Evolutionary conservation across 768 basidiomycete species (phyloP), one percentile per base, ranked within the genome.

Genomic region (Trametes punicea): DNA sequence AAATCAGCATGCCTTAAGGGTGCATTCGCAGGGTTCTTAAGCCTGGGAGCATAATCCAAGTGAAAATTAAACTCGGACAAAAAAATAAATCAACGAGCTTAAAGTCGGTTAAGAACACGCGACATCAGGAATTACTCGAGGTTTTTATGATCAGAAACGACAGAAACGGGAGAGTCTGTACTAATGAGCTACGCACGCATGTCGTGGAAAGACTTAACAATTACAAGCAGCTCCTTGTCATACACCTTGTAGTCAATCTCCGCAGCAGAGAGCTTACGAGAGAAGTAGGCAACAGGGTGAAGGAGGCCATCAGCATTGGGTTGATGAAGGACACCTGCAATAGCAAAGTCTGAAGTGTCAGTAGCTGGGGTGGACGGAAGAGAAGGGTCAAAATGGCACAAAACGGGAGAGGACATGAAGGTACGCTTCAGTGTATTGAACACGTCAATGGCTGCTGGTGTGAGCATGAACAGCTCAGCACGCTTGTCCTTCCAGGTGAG

Each of bases 181-280:
- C 69, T 66, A 39, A 68, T 62, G 10, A 71, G 65, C 46, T 65
- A 73, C 11, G 66, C 55, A 0, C 66, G 48, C 72, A 36, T 71
- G 63, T 5, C 69, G 56, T 70, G 70, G 72, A 78, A 57, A 0
- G 70, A 39, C 69, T 23, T 64, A 15, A 81, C 69, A 18, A 82
- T 76, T 0, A 77, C 76, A 1, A 81, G 69, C 0, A 82, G 53
- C 63, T 84, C 81, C 52, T 72, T 72, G 59, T 83, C 70, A 53
- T 76, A 67, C 70, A 20, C n/a, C n/a, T n/a, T n/a, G n/a, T n/a
- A n/a, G n/a, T n/a, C n/a, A n/a, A n/a, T n/a, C n/a, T n/a, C 75
- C 67, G 61, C 81, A 81, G 60, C 81, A 79, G 2, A 64, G 36
- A 77, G 50, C 3, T 64, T 59, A 4, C 68, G 67, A 0, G 75